Evolutionary conservation across 441 rosid species (phyloP).

Genomic region (Isatis lusitanica): DNA sequence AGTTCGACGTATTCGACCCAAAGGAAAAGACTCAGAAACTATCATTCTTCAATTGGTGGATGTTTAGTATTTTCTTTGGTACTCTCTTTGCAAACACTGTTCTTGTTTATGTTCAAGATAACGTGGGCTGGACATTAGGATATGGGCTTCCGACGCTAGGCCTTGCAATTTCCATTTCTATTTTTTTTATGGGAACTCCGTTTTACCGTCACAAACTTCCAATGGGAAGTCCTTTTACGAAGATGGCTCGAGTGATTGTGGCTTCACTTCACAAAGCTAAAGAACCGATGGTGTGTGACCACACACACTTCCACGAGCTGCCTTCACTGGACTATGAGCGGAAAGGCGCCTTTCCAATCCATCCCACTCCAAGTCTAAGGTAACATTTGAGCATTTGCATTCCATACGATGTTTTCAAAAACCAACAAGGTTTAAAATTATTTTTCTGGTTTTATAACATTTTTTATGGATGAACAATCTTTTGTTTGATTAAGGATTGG

Average conservation of each 20-base stretch:
- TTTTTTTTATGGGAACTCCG: constrained; percentile 72
- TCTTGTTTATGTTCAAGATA: constrained; percentile 88
- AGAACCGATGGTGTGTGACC: constrained; percentile 44
- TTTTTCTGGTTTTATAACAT: too few species aligned
- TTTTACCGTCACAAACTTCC: constrained; percentile 76
- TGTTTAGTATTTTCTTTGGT: constrained; percentile 91
- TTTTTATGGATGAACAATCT: too few species aligned
- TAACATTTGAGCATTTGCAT: too few species aligned
- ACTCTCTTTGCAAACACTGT: constrained; percentile 77
- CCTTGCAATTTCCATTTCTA: constrained; percentile 48
- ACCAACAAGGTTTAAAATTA: too few species aligned
- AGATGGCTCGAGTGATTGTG: constrained; percentile 73
- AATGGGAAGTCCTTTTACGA: constrained; percentile 68
- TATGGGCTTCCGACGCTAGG: constrained; percentile 80
- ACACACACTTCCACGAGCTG: constrained; percentile 56
- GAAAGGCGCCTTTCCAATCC: constrained; percentile 58
- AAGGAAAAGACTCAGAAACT: constrained; percentile 74
- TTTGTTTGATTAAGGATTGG: too few species aligned
- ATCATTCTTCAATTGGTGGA: constrained; percentile 99
- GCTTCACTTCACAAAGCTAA: constrained; percentile 66
- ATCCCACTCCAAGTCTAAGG: constrained; percentile 63
- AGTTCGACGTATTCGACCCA: constrained; percentile 77
- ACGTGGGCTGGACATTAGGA: constrained; percentile 82
- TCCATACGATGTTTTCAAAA: too few species aligned
- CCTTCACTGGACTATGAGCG: constrained; percentile 51